Conservation (phyloP, 2,329 filamentous ascomycete species). For the Paecilomyces dactylethromorphus region DNA sequence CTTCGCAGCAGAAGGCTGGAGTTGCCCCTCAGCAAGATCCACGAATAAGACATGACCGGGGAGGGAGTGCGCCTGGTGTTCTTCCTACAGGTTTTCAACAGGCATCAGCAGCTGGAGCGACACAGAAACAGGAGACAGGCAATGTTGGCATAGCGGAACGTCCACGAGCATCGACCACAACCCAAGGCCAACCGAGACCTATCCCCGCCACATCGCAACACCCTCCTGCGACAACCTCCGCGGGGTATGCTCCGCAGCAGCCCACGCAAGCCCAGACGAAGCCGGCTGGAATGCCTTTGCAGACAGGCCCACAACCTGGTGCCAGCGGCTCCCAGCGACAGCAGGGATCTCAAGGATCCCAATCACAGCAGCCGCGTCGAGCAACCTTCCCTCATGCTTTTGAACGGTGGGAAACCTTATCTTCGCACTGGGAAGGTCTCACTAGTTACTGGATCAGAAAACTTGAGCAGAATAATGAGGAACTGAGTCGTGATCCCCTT, state of each 20-base stretch:
- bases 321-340: constrained; percentile 12
- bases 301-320: constrained; percentile 12
- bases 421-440: constrained; percentile 95
- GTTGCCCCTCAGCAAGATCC: constrained; percentile 1
- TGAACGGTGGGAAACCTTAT: constrained; percentile 93
- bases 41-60: background rate
- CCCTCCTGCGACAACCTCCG: constrained; percentile 8
- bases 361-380: constrained; percentile 32
- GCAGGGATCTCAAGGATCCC: constrained; percentile 12
- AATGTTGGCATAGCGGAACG: constrained; percentile 5
- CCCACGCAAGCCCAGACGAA: constrained; percentile 8
- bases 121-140: constrained; percentile 7
- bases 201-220: constrained; percentile 8
- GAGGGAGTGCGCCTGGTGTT: background rate
- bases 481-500: constrained; percentile 73
- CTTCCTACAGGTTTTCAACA: constrained; percentile 6
- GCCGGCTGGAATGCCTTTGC: constrained; percentile 8
- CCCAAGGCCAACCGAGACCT: constrained; percentile 15
- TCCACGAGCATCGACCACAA: constrained; percentile 7
- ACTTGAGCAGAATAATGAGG: constrained; percentile 82
- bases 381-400: constrained; percentile 93
- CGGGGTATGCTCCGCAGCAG: constrained; percentile 6
- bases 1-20: constrained; percentile 19
- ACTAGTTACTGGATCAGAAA: constrained; percentile 96
- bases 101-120: background rate